phyloP scores from a whole-genome alignment of 2,329 filamentous ascomycete species.

The Nothopassalora personata region DNA sequence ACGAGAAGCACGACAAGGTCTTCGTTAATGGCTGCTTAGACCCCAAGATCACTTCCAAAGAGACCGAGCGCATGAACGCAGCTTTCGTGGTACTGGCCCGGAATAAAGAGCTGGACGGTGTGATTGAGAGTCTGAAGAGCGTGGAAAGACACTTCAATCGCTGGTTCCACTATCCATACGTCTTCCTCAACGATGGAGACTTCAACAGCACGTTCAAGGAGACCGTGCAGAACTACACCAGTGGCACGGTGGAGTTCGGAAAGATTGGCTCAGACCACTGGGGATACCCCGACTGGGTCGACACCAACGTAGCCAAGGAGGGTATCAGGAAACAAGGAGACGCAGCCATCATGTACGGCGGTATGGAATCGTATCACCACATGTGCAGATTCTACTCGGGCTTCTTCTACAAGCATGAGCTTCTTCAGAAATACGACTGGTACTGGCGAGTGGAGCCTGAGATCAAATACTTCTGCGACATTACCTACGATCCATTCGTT shows the following conservation, averaged over 20 bases:
- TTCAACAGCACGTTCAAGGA: slow-evolving; percentile 95
- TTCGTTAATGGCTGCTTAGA: slow-evolving; percentile 87
- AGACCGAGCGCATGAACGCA: slow-evolving; percentile 75
- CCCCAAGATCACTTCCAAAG: slow-evolving; percentile 62
- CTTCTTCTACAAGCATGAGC: slow-evolving; percentile 97
- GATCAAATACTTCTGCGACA: slow-evolving; percentile 99
- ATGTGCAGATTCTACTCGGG: slow-evolving; percentile 99
- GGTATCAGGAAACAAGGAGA: slow-evolving; percentile 96
- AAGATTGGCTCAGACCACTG: slow-evolving; percentile 87
- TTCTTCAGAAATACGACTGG: slow-evolving; percentile 96
- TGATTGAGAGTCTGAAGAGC: slow-evolving; percentile 94
- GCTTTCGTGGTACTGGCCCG: slow-evolving; percentile 92
- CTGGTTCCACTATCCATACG: slow-evolving; percentile 98
- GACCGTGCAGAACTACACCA: slow-evolving; percentile 84
- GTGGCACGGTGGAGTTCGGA: slow-evolving; percentile 80
- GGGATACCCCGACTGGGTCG: slow-evolving; percentile 96
- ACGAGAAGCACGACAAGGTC: slow-evolving; percentile 93
- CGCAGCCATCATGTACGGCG: slow-evolving; percentile 97
- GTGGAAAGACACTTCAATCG: slow-evolving; percentile 98
- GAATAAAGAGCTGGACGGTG: slow-evolving; percentile 93
- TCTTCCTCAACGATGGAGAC: slow-evolving; percentile 95
- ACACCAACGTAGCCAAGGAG: slow-evolving; percentile 88
- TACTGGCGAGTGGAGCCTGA: slow-evolving; percentile 99
- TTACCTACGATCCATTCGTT: slow-evolving; percentile 96
- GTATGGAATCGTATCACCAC: slow-evolving; percentile 96